Base-by-base conservation (phyloP, 495 filamentous ascomycete genomes). In the Daldinia caldariorum region DNA sequence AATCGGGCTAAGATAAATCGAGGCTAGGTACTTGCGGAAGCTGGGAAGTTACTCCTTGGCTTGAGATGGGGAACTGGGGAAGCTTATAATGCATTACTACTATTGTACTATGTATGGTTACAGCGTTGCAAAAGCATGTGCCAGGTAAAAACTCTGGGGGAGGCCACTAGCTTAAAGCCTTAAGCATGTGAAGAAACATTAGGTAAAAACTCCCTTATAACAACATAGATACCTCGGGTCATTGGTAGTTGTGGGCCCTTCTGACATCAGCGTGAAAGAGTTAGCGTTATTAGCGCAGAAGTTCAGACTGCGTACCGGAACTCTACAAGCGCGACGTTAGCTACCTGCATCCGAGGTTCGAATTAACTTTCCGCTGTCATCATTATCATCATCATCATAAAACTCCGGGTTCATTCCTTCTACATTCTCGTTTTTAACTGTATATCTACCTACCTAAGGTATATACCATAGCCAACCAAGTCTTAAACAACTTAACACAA, bases 211-310 rank as follows among this genome's bases (percentile, higher is more conserved):
- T 59, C 34, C 45, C 55, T n/a, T 37, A 50, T 65, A n/a, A 55
- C 38, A 37, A 6, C 16, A 38, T 6, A 35, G 32, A 63, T 76
- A 45, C 74, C 74, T 76, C 74, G 74, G 74, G 38, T 55, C 55
- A 35, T 26, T 26, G n/a, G 41, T 63, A 51, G 34, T 20, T 16
- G 64, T 68, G 73, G 67, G 43, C 49, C 58, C 67, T 76, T 61
- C 67, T 76, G 71, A 76, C 74, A 74, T 74, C 74, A 73, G 67
- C 58, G 56, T 66, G 26, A 26, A 60, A 68, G 34, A 60, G 58
- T 37, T 69, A 67, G 58, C 12, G 53, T 35, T 35, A 57, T 39
- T 61, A 34, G 58, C 34, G 34, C 34, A 35, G 9, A 58, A 38
- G 55, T 61, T 60, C 32, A 41, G 26, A 51, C 50, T 29, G 8